These are phyloP conservation scores for Pseudonitzschia pungens DNA, from an alignment of 108 stramenopile genomes.

Conservation along the genomic window DNA sequence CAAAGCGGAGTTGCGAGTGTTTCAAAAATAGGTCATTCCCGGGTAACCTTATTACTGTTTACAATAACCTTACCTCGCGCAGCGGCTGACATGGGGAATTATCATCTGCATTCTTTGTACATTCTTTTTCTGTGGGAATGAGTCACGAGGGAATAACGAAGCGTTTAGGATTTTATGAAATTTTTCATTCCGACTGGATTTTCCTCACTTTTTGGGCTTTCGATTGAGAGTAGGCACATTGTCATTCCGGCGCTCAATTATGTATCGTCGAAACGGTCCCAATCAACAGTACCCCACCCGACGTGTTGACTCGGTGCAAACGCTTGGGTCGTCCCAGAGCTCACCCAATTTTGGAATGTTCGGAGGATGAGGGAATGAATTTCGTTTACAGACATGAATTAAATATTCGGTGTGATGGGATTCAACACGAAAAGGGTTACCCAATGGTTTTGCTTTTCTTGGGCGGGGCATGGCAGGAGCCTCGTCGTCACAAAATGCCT, in stretches of 20 bases:
- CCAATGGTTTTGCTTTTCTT: neutral
- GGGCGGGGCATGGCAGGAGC: neutral
- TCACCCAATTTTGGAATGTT: neutral
- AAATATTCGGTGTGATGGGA: conserved; percentile 8
- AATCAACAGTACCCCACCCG: neutral
- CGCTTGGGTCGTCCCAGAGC: conserved; percentile 2
- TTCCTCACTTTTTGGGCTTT: conserved; percentile 3
- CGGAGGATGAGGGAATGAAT: neutral
- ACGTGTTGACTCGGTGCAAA: neutral
- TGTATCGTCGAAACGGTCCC: neutral
- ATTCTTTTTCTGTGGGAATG: neutral
- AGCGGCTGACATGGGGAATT: too few species aligned
- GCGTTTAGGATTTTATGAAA: neutral
- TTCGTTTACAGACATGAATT: neutral
- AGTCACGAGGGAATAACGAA: neutral
- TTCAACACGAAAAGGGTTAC: neutral
- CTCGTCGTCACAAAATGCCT: neutral
- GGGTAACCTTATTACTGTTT: too few species aligned
- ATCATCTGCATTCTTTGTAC: neutral
- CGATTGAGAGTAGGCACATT: conserved; percentile 9
- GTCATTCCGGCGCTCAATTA: neutral
- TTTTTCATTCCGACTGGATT: neutral
- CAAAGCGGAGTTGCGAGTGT: too few species aligned
- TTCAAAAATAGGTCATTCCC: too few species aligned
- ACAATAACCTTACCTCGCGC: too few species aligned